Evolutionary conservation across 805 yeast genomes (phyloP), one percentile per base, ranked within the genome.

Genomic region (Metschnikowia vanudenii): DNA sequence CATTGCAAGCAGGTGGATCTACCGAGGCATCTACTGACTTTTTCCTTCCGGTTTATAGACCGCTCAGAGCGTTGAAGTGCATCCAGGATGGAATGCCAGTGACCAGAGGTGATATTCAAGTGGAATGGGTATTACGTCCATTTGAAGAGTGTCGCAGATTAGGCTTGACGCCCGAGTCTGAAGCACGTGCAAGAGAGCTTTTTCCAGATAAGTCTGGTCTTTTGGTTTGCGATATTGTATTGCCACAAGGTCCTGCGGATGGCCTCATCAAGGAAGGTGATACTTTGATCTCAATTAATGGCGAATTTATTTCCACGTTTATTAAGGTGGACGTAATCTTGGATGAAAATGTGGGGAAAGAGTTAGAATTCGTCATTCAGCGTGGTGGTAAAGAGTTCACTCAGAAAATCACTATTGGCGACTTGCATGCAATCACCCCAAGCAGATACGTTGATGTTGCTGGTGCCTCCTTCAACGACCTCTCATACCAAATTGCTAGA

Each of bases 1-100:
- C 97, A 0, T 69, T 91, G 43, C 96, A 89, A 66, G 97, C 97
- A 1, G 97, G 97, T 60, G 97, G 97, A 2, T 80, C 87, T 6
- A 79, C 90, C 1, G 94, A 87, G 55, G 91, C 96, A 1, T 88
- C 97, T 0, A 91, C 97, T 0, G 97, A 91, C 68, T 91, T 88
- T 69, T 91, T 91, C 61, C 67, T 91, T 41, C 97, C 97, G 0
- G 80, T 91, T 7, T 83, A 82, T 64, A 74, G 97, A 60, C 95
- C 91, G 1, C 67, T 80, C 50, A 79, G 97, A 53, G 96, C 97
- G 0, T 75, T 91, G 53, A 70, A 71, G 50, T 88, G 96, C 58
- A 67, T 90, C 19, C 96, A 87, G 63, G 57, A 66, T 2, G 60
- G 65, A 0, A 47, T 63, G 38, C 81, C 84, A 1, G 81, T 91